A percentile compares a stretch with the other conserved stretches of the same genome.
phyloP scores from a whole-genome alignment of 1,139 yeast genomes.

The Yarrowia galli region DNA sequence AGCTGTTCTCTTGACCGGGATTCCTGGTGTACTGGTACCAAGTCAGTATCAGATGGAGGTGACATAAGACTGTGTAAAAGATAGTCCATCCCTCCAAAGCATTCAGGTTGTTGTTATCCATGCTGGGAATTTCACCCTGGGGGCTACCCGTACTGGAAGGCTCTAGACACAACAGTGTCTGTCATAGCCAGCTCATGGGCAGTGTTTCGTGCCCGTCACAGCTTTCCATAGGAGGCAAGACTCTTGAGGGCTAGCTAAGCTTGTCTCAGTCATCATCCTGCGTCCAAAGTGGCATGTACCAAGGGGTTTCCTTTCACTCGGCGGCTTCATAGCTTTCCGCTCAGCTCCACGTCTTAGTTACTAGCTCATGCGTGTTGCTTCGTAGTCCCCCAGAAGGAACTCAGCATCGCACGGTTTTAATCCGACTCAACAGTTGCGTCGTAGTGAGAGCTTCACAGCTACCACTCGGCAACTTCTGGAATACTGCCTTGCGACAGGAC shows the following conservation, averaged over 20 bases:
- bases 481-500: neutral
- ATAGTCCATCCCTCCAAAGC: too few species aligned
- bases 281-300: conserved; percentile 6
- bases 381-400: too few species aligned
- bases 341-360: neutral
- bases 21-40: too few species aligned
- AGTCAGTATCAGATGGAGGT: too few species aligned
- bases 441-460: neutral
- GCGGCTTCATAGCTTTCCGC: neutral
- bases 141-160: neutral
- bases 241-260: conserved; percentile 17
- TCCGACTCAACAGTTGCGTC: neutral
- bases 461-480: neutral
- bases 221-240: neutral
- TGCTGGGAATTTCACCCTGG: neutral
- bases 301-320: conserved; percentile 19
- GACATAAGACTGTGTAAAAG: too few species aligned
- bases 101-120: too few species aligned
- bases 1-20: too few species aligned
- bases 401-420: neutral
- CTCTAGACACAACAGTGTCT: neutral
- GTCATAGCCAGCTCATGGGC: conserved; percentile 9
- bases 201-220: conserved; percentile 17
- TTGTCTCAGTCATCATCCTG: conserved; percentile 2
- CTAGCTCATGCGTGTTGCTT: neutral